Evolutionary conservation across 192 early-diverging fungal genomes (phyloP), one percentile per base, ranked within the genome.

Genomic region (Jimgerdemannia lactiflua): DNA sequence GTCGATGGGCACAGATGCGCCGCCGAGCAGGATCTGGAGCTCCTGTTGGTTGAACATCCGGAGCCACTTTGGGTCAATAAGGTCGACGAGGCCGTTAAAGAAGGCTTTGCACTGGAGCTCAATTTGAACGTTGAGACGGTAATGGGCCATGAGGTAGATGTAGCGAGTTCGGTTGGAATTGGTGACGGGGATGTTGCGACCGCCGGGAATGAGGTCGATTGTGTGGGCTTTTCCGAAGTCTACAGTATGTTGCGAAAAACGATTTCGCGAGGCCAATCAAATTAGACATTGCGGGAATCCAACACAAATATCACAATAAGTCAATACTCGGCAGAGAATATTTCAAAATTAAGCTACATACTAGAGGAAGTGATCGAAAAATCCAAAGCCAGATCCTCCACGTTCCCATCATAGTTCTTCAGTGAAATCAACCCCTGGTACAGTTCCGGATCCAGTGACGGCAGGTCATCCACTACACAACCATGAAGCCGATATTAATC

Each of bases 21-120:
- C 98, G 10, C 93, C 94, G 67, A 99, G 72, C 19, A 99, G 88
- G 17, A 93, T 88, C 71, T 96, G 96, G n/a, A 98, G 84, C 82
- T 99, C 97, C 76, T 92, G 87, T 75, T 91, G 91, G 71, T 95
- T 97, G 84, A 99, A 99, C 89, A 99, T 93, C 49, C 87, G 84
- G 43, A 99, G 77, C 97, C 96, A 98, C 74, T 88, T 86, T 3
- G 91, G 87, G n/a, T 93, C 88, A 42, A 99, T 90, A 65, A 99
- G 82, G n/a, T 93, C 86, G 6, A 87, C 86, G n/a, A 99, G 77
- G 0, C 98, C 98, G 0, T 77, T 69, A 71, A 97, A 92, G 71
- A 99, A 99, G 11, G 95, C 95, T 18, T 82, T 85, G 69, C 91
- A 93, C 49, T 95, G 95, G 8, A 77, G 77, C 4, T 89, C 84